Evolutionary conservation across 805 yeast genomes (phyloP).

Genomic region (Candida pseudoglaebosa): DNA sequence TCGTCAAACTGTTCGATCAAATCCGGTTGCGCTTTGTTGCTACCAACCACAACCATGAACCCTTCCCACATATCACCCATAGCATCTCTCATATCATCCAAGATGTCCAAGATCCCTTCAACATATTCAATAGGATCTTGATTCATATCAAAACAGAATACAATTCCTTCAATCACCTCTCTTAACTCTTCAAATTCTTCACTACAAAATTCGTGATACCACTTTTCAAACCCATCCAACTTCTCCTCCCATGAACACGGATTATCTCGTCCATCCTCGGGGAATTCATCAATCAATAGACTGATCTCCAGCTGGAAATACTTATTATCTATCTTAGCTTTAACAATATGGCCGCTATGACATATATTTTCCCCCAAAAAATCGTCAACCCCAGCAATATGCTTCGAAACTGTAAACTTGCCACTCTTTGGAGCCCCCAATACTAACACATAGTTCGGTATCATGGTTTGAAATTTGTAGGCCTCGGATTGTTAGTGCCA

Average conservation of each 20-base stretch:
- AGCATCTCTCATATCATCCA: constrained; percentile 10
- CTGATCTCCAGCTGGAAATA: constrained; percentile 29
- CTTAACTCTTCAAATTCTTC: constrained; percentile 41
- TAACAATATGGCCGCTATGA: constrained; percentile 31
- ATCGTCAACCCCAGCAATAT: constrained; percentile 23
- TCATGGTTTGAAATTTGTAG: constrained; percentile 9
- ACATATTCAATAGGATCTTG: constrained; percentile 18
- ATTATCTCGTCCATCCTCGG: constrained; percentile 12
- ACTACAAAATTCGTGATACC: constrained; percentile 37
- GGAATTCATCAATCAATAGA: constrained; percentile 36
- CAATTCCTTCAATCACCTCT: constrained; percentile 43
- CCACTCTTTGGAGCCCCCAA: constrained; percentile 43
- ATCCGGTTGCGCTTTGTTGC: constrained; percentile 9
- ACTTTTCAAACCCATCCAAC: constrained; percentile 21
- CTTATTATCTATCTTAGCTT: constrained; percentile 23
- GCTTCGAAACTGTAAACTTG: constrained; percentile 29
- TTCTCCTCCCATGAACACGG: constrained; percentile 11
- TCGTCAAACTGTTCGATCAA: constrained; percentile 34
- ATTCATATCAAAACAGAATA: constrained; percentile 35
- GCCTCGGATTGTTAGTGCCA: no score
- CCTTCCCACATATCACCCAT: constrained; percentile 21
- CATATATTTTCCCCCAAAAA: constrained; percentile 25
- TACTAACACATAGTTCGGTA: constrained; percentile 40
- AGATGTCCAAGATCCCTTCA: constrained; percentile 14
- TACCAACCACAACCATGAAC: constrained; percentile 33